phyloP scores from a whole-genome alignment of 129 eudicot genomes.

The Tagetes erecta region DNA sequence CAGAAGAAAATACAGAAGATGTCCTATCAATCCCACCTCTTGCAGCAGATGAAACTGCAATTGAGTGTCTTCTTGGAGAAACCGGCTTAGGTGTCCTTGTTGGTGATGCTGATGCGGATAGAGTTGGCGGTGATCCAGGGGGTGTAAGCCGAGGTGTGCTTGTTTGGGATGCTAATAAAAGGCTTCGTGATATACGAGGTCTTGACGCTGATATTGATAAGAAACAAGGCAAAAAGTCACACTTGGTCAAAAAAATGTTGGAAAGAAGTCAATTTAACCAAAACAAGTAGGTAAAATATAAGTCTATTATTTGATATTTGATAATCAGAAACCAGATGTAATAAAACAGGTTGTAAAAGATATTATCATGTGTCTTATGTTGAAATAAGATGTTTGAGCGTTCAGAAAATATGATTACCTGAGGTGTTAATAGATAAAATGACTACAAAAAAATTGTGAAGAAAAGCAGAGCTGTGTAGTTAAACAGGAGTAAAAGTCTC shows the following conservation, averaged over 20 bases:
- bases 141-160: slow-evolving; percentile 89
- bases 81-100: slow-evolving; percentile 61
- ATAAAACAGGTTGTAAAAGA: background rate
- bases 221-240: slow-evolving; percentile 1
- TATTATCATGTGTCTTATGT: background rate
- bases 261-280: background rate
- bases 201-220: slow-evolving; percentile 42
- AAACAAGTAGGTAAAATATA: background rate
- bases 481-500: background rate
- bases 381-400: background rate
- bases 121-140: slow-evolving; percentile 83
- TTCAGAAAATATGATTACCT: background rate
- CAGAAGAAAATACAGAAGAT: slow-evolving; percentile 57
- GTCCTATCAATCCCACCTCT: slow-evolving; percentile 58
- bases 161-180: slow-evolving; percentile 76
- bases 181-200: slow-evolving; percentile 70
- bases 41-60: slow-evolving; percentile 50
- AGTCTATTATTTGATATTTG: background rate
- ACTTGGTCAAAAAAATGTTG: background rate
- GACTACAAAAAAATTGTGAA: background rate
- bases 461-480: background rate
- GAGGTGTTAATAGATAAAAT: background rate
- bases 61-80: slow-evolving; percentile 88
- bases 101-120: slow-evolving; percentile 82
- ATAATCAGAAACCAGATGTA: background rate